A percentile compares a stretch with the other conserved stretches of the same genome.
phyloP scores from a whole-genome alignment of 441 rosid genomes.

The Erodium chrysanthum region DNA sequence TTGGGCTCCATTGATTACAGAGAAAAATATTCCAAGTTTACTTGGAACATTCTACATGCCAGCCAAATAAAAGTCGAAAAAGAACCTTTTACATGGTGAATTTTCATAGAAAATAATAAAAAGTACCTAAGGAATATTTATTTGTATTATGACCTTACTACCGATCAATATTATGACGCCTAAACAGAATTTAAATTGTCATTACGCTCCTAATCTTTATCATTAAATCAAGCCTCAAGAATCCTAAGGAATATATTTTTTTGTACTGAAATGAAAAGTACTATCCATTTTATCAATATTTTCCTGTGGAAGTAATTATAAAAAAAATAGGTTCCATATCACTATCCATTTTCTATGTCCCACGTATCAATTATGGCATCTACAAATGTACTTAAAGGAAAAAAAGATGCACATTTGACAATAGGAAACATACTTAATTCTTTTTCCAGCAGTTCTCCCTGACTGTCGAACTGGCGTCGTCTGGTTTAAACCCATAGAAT shows the following conservation, averaged over 20 bases:
- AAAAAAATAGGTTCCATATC: background rate
- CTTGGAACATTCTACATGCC: background rate
- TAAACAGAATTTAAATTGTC: background rate
- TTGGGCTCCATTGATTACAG: background rate
- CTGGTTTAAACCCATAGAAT: slow-evolving; percentile 36
- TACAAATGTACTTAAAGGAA: background rate
- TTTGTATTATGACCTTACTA: background rate
- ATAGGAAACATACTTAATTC: slow-evolving; percentile 40
- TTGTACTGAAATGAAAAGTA: background rate
- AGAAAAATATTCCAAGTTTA: background rate
- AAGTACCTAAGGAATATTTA: background rate
- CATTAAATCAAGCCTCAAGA: background rate
- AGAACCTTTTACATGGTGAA: background rate
- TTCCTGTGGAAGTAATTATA: background rate
- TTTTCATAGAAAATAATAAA: background rate
- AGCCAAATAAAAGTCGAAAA: background rate
- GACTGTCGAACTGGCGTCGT: slow-evolving; percentile 58
- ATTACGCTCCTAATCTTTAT: background rate
- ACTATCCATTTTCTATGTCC: background rate
- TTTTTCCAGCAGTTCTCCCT: slow-evolving; percentile 61
- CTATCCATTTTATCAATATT: background rate
- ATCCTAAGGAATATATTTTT: background rate
- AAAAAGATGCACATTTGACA: background rate
- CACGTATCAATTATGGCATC: background rate
- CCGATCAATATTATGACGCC: background rate